phyloP scores from a whole-genome alignment of 495 filamentous ascomycete genomes.

The Jackrogersella multiformis region DNA sequence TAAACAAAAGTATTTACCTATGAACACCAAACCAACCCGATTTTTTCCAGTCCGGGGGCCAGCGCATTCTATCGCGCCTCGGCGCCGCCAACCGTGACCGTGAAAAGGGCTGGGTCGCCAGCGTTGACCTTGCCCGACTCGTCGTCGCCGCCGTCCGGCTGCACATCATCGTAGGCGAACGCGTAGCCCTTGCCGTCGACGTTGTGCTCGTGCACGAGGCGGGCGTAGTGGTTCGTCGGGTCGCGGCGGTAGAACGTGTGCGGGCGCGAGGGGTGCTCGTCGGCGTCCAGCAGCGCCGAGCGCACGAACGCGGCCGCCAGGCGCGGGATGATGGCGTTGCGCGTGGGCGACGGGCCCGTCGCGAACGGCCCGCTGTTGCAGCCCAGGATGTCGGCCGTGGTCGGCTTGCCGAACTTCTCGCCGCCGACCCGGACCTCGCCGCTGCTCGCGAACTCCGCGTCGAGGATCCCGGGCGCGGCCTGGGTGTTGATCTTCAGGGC shows the following conservation, averaged over 20 bases:
- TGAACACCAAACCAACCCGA: too few species aligned
- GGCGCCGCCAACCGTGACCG: conserved; percentile 72
- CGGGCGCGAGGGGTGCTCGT: conserved; percentile 61
- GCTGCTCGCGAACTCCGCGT: conserved; percentile 30
- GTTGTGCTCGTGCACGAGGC: conserved; percentile 72
- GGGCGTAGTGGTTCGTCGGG: conserved; percentile 76
- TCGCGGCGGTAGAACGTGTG: conserved; percentile 64
- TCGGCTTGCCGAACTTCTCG: conserved; percentile 66
- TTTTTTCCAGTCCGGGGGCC: not conserved
- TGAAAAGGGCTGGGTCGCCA: conserved; percentile 66
- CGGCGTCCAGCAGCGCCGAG: conserved; percentile 62
- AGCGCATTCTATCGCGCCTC: conserved; percentile 5
- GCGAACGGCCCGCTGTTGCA: conserved; percentile 77
- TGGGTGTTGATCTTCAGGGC: conserved; percentile 54
- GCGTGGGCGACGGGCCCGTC: conserved; percentile 60
- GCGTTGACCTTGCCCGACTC: conserved; percentile 74
- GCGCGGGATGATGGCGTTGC: conserved; percentile 70
- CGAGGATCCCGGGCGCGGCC: conserved; percentile 45
- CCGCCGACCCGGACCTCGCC: conserved; percentile 50
- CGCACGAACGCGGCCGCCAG: conserved; percentile 77
- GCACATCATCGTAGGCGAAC: conserved; percentile 84
- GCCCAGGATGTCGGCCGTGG: conserved; percentile 72
- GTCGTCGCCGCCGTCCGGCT: conserved; percentile 66
- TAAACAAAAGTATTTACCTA: too few species aligned
- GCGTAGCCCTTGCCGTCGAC: conserved; percentile 76